A percentile compares a stretch with the other conserved stretches of the same genome.
phyloP scores from a whole-genome alignment of 2,329 filamentous ascomycete species.

The Calonectria hawksworthii region DNA sequence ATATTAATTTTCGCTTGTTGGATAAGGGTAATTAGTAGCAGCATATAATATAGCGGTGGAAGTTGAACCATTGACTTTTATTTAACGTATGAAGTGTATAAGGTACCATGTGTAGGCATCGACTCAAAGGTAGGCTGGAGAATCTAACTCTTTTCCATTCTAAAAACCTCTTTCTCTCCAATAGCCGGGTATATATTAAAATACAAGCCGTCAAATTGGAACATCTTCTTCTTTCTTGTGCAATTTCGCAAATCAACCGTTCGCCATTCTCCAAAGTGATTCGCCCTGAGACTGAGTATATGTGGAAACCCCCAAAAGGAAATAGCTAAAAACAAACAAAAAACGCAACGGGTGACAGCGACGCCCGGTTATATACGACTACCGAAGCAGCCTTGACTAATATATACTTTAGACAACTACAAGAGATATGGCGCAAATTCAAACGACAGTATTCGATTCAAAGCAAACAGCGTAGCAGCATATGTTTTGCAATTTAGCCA shows the following conservation, averaged over 20 bases:
- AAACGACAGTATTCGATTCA: background rate
- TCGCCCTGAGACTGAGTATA: background rate
- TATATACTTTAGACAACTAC: constrained; percentile 12
- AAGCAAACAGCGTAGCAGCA: background rate
- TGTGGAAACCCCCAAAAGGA: background rate
- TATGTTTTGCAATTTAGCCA: background rate
- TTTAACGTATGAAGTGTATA: background rate
- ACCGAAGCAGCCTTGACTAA: background rate
- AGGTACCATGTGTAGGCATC: background rate
- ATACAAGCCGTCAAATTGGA: background rate
- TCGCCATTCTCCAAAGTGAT: background rate
- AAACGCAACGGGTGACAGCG: background rate
- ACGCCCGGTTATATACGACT: background rate
- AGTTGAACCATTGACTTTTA: background rate
- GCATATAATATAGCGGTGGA: background rate
- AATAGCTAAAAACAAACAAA: background rate
- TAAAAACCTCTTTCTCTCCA: background rate
- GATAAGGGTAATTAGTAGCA: background rate
- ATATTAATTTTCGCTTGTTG: background rate
- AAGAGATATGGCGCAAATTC: background rate
- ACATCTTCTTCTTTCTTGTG: background rate
- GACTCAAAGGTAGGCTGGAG: background rate
- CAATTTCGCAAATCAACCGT: constrained; percentile 7
- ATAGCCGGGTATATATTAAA: constrained; percentile 8
- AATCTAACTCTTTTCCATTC: constrained; percentile 4